Conservation (phyloP, 2,329 filamentous ascomycete genomes). For the Trichoderma harzianum region DNA sequence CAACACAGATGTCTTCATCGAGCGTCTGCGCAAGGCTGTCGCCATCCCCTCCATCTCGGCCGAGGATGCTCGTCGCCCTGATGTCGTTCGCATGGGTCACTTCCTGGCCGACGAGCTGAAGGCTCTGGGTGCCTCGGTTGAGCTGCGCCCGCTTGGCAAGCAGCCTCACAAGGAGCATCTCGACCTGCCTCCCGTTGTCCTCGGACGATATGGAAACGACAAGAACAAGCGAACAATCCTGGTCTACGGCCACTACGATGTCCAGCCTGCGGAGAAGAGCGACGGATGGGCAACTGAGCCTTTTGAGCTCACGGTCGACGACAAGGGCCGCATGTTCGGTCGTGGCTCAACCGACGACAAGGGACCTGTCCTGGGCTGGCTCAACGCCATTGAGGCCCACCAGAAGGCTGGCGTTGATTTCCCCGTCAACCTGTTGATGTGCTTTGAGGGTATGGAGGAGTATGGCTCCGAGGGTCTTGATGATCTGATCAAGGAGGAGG, state of each 20-base stretch:
- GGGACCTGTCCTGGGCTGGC: constrained; percentile 92
- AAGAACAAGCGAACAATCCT: constrained; percentile 91
- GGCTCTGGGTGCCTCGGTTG: constrained; percentile 78
- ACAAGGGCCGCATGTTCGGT: constrained; percentile 93
- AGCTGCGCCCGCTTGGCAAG: constrained; percentile 82
- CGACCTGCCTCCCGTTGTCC: constrained; percentile 85
- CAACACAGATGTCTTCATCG: constrained; percentile 78
- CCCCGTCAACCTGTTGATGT: constrained; percentile 97
- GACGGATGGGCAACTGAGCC: constrained; percentile 97
- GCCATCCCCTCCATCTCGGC: constrained; percentile 95
- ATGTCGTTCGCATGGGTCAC: constrained; percentile 95
- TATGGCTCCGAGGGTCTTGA: constrained; percentile 96
- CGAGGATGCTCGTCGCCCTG: constrained; percentile 79
- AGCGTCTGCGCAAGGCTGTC: constrained; percentile 85
- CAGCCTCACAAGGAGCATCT: constrained; percentile 89
- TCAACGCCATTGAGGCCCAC: constrained; percentile 97
- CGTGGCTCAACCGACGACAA: constrained; percentile 97
- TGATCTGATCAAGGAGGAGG: constrained; percentile 87
- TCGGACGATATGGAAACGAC: constrained; percentile 89
- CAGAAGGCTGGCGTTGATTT: constrained; percentile 92
- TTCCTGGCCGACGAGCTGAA: constrained; percentile 83
- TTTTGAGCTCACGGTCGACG: constrained; percentile 81
- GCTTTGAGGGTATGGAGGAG: constrained; percentile 99
- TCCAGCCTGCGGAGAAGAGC: constrained; percentile 88
- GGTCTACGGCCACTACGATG: constrained; percentile 98